These are phyloP conservation scores for Staphylotrichum tortipilum DNA, from an alignment of 495 filamentous ascomycete genomes.

Conservation along the genomic window DNA sequence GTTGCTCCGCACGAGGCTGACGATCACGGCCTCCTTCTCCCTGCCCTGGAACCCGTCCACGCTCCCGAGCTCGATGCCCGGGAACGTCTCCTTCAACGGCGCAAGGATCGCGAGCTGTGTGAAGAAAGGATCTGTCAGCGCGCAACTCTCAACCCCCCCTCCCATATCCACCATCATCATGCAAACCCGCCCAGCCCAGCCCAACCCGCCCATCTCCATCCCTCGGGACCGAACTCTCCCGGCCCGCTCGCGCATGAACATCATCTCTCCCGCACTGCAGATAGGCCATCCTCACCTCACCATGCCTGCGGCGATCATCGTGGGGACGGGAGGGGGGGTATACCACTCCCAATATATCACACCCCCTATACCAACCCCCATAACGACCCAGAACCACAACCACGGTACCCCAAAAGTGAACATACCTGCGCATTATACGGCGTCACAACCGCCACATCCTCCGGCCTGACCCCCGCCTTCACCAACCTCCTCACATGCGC, in stretches of 20 bases:
- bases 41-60: conserved; percentile 96
- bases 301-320: conserved; percentile 1
- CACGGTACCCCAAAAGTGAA: too few relatives aligned
- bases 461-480: conserved; percentile 64
- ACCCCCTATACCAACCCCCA: too few relatives aligned
- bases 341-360: too few relatives aligned
- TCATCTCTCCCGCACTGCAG: conserved; percentile 2
- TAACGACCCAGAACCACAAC: too few relatives aligned
- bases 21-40: conserved; percentile 92
- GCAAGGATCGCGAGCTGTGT: conserved; percentile 66
- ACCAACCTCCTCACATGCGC: conserved; percentile 66
- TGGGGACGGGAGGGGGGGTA: not conserved
- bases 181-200: too few relatives aligned
- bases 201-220: too few relatives aligned
- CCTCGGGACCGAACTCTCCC: not conserved
- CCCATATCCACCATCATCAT: too few relatives aligned
- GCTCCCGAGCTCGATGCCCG: conserved; percentile 81
- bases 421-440: conserved; percentile 89
- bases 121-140: too few relatives aligned
- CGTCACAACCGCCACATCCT: conserved; percentile 88
- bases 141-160: too few relatives aligned
- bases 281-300: too few relatives aligned
- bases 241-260: conserved; percentile 13
- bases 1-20: conserved; percentile 88
- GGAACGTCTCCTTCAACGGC: conserved; percentile 68